Evolutionary conservation across 140 eudicot genomes (phyloP).

Genomic region (Bidens hawaiensis): DNA sequence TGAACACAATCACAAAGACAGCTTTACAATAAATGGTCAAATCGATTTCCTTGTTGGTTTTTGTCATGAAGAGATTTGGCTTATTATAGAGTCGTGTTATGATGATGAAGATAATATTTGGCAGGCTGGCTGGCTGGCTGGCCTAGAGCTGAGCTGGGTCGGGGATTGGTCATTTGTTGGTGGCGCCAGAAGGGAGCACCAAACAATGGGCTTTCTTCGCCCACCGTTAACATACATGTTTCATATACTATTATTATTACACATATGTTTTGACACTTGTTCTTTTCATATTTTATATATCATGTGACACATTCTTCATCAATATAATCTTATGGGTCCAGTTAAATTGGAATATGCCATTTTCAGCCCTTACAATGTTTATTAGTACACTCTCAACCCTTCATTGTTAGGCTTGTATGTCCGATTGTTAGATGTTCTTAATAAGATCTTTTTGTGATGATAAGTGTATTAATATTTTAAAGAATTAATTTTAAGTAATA

Average conservation of each 20-base stretch:
- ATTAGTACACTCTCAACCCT: conserved; percentile 11
- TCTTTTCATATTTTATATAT: conserved; percentile 12
- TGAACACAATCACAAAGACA: conserved; percentile 2
- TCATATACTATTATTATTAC: background rate
- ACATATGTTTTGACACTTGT: conserved; percentile 11
- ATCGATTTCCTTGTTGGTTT: background rate
- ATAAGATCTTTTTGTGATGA: too few species aligned
- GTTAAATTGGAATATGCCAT: background rate
- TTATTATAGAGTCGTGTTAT: background rate
- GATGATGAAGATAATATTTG: background rate
- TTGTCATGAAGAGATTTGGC: background rate
- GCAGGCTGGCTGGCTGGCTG: conserved; percentile 12
- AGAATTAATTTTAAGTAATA: too few species aligned
- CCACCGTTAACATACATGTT: conserved; percentile 12
- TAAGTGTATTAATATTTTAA: too few species aligned
- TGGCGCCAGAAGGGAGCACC: conserved; percentile 28
- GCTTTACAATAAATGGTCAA: background rate
- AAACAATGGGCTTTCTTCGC: conserved; percentile 29
- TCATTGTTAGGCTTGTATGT: too few species aligned
- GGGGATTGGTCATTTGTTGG: conserved; percentile 29
- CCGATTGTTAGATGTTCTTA: too few species aligned
- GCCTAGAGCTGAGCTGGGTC: conserved; percentile 19
- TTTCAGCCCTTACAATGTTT: conserved; percentile 2
- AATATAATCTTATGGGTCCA: background rate
- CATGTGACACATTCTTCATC: conserved; percentile 7